Evolutionary conservation across 2,329 filamentous ascomycete species (phyloP).

Genomic region (Allantophomopsis lycopodina): DNA sequence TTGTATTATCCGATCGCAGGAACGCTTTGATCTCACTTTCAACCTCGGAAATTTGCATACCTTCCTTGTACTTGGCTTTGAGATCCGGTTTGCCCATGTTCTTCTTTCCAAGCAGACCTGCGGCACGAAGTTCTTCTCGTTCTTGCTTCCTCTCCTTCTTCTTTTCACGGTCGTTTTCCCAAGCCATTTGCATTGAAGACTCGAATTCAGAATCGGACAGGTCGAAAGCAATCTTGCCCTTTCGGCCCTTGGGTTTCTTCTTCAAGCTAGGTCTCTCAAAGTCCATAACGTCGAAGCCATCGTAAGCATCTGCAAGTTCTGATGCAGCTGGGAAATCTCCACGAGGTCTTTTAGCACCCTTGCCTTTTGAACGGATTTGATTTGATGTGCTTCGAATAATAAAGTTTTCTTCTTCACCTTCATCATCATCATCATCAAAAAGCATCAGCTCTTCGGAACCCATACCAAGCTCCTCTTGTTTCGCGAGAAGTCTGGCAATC

Average conservation of each 20-base stretch:
- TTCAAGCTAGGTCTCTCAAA: conserved; percentile 56
- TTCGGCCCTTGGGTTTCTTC: conserved; percentile 49
- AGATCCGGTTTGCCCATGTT: conserved; percentile 35
- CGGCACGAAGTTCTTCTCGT: conserved; percentile 52
- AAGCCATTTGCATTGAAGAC: conserved; percentile 40
- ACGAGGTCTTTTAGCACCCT: conserved; percentile 12
- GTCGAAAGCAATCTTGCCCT: conserved; percentile 33
- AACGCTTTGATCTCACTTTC: conserved; percentile 62
- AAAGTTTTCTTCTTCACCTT: conserved; percentile 6
- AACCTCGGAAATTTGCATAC: conserved; percentile 58
- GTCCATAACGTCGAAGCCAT: conserved; percentile 77
- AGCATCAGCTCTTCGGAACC: conserved; percentile 43
- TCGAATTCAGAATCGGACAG: conserved; percentile 57
- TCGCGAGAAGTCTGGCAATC: conserved; percentile 44
- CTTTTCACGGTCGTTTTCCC: conserved; percentile 54
- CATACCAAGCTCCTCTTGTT: conserved; percentile 50
- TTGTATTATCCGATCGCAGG: conserved; percentile 45
- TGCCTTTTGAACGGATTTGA: conserved; percentile 9
- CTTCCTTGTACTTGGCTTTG: conserved; percentile 56
- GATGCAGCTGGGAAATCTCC: conserved; percentile 36
- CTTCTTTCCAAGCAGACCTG: conserved; percentile 50
- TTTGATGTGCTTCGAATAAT: conserved; percentile 4
- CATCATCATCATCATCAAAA: conserved; percentile 30
- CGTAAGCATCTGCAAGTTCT: conserved; percentile 35
- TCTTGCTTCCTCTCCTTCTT: conserved; percentile 59